phyloP scores from a whole-genome alignment of 495 filamentous ascomycete genomes.

The Parachaetomium inaequale region DNA sequence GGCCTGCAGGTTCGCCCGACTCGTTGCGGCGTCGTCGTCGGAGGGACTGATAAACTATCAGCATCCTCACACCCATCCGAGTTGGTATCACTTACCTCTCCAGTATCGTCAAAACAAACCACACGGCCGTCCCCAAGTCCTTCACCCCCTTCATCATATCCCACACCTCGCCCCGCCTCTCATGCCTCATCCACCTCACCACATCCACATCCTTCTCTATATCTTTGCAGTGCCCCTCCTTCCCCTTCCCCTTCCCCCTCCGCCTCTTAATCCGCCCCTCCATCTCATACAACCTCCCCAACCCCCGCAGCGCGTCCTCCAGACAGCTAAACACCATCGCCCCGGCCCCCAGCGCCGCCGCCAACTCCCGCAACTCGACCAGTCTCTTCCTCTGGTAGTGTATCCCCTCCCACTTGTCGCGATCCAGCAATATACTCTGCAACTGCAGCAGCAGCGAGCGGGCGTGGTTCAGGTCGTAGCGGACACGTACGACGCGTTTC shows the following conservation, averaged over 20 bases:
- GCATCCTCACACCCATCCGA: not conserved
- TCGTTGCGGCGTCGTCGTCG: not conserved
- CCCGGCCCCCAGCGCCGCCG: not conserved
- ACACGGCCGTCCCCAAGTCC: not conserved
- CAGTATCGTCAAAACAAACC: not conserved
- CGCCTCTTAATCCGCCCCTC: not conserved
- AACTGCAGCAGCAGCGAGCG: not conserved
- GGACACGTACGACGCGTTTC: not conserved
- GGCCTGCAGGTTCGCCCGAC: not conserved
- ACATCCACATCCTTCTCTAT: not conserved
- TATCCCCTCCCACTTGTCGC: not conserved
- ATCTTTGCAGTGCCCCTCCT: no score
- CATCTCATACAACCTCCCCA: not conserved
- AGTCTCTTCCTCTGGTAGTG: not conserved
- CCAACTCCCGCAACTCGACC: not conserved
- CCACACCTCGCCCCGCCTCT: constrained; percentile 1
- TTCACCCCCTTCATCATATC: constrained; percentile 7
- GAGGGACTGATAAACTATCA: not conserved
- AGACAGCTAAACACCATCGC: not conserved
- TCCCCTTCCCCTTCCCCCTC: not conserved
- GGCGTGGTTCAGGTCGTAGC: not conserved
- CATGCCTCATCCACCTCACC: not conserved
- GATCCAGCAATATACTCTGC: not conserved
- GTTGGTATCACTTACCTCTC: not conserved
- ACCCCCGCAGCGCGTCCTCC: not conserved